phyloP scores from a whole-genome alignment of 2,329 filamentous ascomycete species.

The Plectosphaerella plurivora region DNA sequence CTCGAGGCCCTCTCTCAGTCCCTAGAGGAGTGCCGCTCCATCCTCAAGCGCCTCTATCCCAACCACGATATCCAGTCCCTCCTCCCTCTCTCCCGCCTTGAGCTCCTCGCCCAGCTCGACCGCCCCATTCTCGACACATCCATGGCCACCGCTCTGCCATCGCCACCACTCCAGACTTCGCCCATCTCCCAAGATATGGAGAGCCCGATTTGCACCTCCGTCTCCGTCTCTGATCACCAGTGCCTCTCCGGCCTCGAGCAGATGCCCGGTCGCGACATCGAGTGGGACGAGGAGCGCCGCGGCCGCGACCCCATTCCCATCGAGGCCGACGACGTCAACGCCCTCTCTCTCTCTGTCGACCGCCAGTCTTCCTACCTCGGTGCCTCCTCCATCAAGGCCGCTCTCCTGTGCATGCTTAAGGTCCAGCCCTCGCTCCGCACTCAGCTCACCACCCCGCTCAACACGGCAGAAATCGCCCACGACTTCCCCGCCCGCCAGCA shows the following conservation, averaged over 20 bases:
- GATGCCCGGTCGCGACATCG: conserved; percentile 59
- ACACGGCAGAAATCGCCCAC: conserved; percentile 40
- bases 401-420: conserved; percentile 65
- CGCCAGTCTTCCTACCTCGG: conserved; percentile 64
- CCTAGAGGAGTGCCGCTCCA: conserved; percentile 60
- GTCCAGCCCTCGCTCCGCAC: conserved; percentile 43
- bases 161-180: conserved; percentile 48
- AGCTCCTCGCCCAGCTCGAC: conserved; percentile 54
- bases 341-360: conserved; percentile 56
- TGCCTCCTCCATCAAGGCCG: conserved; percentile 71
- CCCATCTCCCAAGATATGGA: conserved; percentile 42
- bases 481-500: conserved; percentile 38
- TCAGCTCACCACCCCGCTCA: conserved; percentile 41
- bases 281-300: conserved; percentile 62
- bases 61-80: conserved; percentile 47
- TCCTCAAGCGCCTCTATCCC: conserved; percentile 60
- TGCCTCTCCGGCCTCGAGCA: conserved; percentile 56
- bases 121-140: conserved; percentile 35
- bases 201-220: conserved; percentile 33
- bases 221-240: conserved; percentile 32
- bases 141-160: conserved; percentile 38
- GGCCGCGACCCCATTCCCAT: conserved; percentile 52
- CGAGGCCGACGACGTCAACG: conserved; percentile 56
- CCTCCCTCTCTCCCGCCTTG: conserved; percentile 52
- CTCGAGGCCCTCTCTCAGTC: conserved; percentile 61